These are phyloP conservation scores for Stachybotrys echinatus DNA, from an alignment of 2,329 filamentous ascomycete genomes.

Conservation along the genomic window DNA sequence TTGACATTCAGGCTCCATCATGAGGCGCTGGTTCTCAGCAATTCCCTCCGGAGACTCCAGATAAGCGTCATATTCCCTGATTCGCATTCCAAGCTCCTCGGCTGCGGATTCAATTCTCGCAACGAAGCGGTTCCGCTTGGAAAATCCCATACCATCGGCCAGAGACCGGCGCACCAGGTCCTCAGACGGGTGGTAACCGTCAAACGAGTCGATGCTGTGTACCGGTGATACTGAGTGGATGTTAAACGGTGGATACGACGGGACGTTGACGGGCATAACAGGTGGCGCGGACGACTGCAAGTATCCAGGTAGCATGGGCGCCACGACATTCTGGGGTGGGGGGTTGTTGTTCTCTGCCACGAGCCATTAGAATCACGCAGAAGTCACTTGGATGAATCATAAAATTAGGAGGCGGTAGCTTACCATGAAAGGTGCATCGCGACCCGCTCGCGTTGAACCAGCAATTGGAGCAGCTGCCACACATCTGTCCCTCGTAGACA, in stretches of 20 bases:
- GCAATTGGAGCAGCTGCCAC: constrained; percentile 57
- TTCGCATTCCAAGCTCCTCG: constrained; percentile 47
- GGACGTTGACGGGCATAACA: too few species aligned
- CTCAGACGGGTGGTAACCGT: constrained; percentile 12
- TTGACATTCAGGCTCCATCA: constrained; percentile 5
- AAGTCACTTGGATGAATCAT: neutral
- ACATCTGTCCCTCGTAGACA: constrained; percentile 56
- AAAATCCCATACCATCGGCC: constrained; percentile 36
- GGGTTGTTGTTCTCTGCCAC: neutral
- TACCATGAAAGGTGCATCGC: constrained; percentile 56
- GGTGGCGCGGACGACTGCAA: too few species aligned
- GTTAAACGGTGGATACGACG: too few species aligned
- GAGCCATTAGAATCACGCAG: neutral
- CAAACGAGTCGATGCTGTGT: constrained; percentile 1
- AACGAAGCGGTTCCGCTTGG: constrained; percentile 39
- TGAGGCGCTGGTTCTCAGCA: neutral
- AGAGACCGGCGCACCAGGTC: constrained; percentile 32
- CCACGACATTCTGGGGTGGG: neutral
- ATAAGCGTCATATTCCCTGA: constrained; percentile 46
- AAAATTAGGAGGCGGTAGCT: constrained; percentile 14
- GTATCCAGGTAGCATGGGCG: neutral
- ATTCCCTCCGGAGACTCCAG: constrained; percentile 18
- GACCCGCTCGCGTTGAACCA: constrained; percentile 59
- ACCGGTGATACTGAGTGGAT: constrained; percentile 10
- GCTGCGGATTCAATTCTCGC: constrained; percentile 49